Base-by-base conservation (phyloP, 139 green algal species). In the Closterium sp. region DNA sequence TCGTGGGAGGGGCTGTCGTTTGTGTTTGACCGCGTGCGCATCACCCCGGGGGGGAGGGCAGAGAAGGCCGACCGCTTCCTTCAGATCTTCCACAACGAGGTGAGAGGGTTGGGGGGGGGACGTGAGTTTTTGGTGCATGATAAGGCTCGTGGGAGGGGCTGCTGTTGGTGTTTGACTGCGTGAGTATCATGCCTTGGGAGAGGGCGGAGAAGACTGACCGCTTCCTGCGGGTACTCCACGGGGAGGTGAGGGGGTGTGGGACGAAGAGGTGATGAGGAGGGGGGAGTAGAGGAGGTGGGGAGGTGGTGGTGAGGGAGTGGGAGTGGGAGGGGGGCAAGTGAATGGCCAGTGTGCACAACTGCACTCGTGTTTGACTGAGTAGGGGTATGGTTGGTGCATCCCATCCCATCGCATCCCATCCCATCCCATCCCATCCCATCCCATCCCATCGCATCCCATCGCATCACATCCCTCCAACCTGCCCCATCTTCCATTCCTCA, bases 21-120 rank as follows among this genome's bases (percentile, higher is more conserved):
- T 86, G 97, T 98, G 96, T 99, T 97, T 89, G 98, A 99, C 79
- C 95, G 95, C 13, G 98, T 99, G 70, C 93, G 98, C 3, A 87
- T 98, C 0, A 30, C 28, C 1, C 91, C 85, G 9, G 31, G 86
- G 50, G 24, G 21, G 28, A 86, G 91, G 27, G 31, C 86, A 45
- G 86, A 96, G 27, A 34, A 91, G 30, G 91, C 45, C 91, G 87
- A 89, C 38, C 84, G 70, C 2, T 95, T 96, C 86, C 93, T 95
- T 50, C 50, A 94, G n/a, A 86, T 92, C 86, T 95, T 95, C 31
- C 86, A 89, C 2, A 17, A 86, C 21, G 93, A 95, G 93, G 93
- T 95, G 90, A 91, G 85, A 4, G n/a, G 85, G 9, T 21, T 9
- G 85, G 79, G 79, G 27, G 79, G n/a, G n/a, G n/a, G n/a, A n/a